These are phyloP conservation scores for Paraurostyla sp. DNA, from an alignment of 73 alveolate species.

Conservation along the genomic window DNA sequence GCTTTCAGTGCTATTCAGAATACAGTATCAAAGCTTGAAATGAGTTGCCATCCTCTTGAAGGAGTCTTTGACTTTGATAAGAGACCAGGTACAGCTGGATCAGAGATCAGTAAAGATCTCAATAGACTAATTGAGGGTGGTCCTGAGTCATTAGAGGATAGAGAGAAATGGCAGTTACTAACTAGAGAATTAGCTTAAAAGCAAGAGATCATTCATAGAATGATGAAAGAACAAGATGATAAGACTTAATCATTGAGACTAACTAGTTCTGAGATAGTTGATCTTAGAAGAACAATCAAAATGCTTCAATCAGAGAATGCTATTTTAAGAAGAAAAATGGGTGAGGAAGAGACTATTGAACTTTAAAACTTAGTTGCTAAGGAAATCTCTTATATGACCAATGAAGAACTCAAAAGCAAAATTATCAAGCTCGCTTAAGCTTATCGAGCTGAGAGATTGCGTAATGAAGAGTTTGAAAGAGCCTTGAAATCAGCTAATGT, in stretches of 20 bases:
- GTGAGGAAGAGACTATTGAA: constrained; percentile 97
- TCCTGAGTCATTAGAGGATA: constrained; percentile 85
- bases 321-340: constrained; percentile 94
- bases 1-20: constrained; percentile 23
- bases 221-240: constrained; percentile 99
- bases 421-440: constrained; percentile 98
- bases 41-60: constrained; percentile 73
- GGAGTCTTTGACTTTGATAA: constrained; percentile 70
- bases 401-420: constrained; percentile 96
- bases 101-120: constrained; percentile 33
- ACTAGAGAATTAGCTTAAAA: constrained; percentile 97
- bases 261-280: constrained; percentile 98
- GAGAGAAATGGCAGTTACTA: constrained; percentile 97
- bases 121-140: constrained; percentile 73
- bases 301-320: constrained; percentile 97
- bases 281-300: constrained; percentile 97
- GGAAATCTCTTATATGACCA: constrained; percentile 97
- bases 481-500: constrained; percentile 96
- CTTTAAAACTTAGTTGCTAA: constrained; percentile 94
- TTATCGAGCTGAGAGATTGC: constrained; percentile 96
- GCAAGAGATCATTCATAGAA: constrained; percentile 98
- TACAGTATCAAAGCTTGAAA: constrained; percentile 45
- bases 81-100: constrained; percentile 57
- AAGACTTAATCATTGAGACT: constrained; percentile 95
- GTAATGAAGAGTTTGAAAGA: constrained; percentile 98